A percentile compares a stretch with the other conserved stretches of the same genome.
Evolutionary conservation across 495 filamentous ascomycete genomes (phyloP).

Genomic region (Podospora pseudocomata): DNA sequence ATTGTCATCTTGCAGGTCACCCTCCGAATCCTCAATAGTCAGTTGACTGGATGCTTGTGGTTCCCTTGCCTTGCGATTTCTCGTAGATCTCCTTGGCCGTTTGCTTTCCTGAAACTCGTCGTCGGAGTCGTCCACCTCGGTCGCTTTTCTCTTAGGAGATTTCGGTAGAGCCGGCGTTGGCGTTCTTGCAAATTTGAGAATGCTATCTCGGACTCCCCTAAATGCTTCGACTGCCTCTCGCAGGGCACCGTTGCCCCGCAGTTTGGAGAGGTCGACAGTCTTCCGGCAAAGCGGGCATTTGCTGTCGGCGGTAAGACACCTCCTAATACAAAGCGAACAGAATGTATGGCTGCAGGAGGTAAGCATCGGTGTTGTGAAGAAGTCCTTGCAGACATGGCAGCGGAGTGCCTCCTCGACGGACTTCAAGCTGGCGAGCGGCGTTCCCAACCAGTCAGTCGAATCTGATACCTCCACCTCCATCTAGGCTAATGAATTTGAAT

Average conservation of each 20-base stretch:
- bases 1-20: slow-evolving; percentile 31
- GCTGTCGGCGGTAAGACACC: slow-evolving; percentile 72
- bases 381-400: slow-evolving; percentile 97
- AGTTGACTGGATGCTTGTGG: slow-evolving; percentile 36
- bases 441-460: slow-evolving; percentile 90
- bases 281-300: slow-evolving; percentile 82
- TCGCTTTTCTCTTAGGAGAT: slow-evolving; percentile 50
- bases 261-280: slow-evolving; percentile 71
- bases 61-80: slow-evolving; percentile 39
- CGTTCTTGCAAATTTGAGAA: slow-evolving; percentile 59
- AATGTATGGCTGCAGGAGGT: slow-evolving; percentile 96
- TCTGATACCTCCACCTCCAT: slow-evolving; percentile 60
- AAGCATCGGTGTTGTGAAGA: slow-evolving; percentile 88
- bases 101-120: slow-evolving; percentile 34
- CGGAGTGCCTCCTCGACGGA: slow-evolving; percentile 81
- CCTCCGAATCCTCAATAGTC: slow-evolving; percentile 30
- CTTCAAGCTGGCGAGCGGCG: slow-evolving; percentile 65
- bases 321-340: slow-evolving; percentile 90
- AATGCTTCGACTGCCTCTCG: slow-evolving; percentile 84
- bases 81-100: slow-evolving; percentile 44
- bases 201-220: slow-evolving; percentile 54
- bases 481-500: slow-evolving; percentile 28
- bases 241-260: slow-evolving; percentile 78
- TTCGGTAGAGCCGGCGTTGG: slow-evolving; percentile 12
- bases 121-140: slow-evolving; percentile 44